Conservation (phyloP, 495 filamentous ascomycete species). For the Aspergillus bridgeri region DNA sequence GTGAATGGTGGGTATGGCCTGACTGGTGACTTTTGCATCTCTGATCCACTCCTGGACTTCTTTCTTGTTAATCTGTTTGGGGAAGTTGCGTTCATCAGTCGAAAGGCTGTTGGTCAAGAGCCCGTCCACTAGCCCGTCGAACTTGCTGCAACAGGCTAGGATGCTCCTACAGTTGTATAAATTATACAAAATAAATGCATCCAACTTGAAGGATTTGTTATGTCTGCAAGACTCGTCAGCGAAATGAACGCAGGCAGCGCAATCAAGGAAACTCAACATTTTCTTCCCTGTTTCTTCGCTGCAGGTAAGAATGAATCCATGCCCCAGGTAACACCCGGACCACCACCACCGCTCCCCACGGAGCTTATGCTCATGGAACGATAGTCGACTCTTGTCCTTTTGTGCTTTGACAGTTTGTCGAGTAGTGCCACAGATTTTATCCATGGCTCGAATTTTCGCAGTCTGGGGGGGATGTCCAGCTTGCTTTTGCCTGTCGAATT, state of each 20-base stretch:
- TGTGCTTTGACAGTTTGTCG: not conserved
- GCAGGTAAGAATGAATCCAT: not conserved
- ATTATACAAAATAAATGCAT: conserved; percentile 1
- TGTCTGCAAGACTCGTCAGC: not conserved
- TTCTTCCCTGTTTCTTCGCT: not conserved
- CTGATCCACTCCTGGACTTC: conserved; percentile 2
- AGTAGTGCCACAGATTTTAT: not conserved
- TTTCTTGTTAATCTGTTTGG: conserved; percentile 2
- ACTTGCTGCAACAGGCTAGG: not conserved
- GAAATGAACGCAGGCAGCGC: not conserved
- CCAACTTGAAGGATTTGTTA: not conserved
- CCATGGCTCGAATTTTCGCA: not conserved
- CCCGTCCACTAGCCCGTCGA: conserved; percentile 3
- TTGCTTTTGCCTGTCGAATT: not conserved
- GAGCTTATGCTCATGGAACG: conserved; percentile 2
- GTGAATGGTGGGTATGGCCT: too few relatives aligned
- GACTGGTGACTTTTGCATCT: conserved; percentile 2
- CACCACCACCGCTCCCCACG: not conserved
- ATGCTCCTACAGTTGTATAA: conserved; percentile 3
- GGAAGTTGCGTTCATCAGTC: not conserved
- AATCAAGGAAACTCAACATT: not conserved
- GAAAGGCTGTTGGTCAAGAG: conserved; percentile 1
- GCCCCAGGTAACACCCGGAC: not conserved
- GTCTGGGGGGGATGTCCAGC: not conserved
- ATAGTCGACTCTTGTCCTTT: not conserved